Evolutionary conservation across 345 rosid genomes (phyloP).

Genomic region (Populus euphratica): DNA sequence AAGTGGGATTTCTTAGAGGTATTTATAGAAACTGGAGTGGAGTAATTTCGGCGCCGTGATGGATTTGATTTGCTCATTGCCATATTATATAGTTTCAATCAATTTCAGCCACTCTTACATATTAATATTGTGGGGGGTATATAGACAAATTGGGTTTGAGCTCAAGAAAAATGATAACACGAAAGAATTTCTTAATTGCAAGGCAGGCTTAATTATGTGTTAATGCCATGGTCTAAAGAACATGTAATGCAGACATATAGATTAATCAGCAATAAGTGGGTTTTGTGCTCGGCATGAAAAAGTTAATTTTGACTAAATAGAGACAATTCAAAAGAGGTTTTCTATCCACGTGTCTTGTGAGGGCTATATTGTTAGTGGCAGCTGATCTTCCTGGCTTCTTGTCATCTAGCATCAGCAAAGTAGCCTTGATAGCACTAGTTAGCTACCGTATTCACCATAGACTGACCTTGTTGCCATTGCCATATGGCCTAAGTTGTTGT

Average conservation of each 20-base stretch:
- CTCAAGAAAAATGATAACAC: neutral
- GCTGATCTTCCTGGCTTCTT: neutral
- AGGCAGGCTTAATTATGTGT: neutral
- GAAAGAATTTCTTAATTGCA: neutral
- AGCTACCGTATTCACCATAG: neutral
- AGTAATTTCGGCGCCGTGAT: conserved; percentile 10
- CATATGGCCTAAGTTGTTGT: no score
- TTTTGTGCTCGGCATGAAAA: neutral
- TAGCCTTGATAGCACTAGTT: neutral
- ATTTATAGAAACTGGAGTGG: neutral
- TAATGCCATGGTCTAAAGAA: neutral
- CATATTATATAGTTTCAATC: neutral
- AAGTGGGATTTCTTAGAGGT: neutral
- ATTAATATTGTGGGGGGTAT: neutral
- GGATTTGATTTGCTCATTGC: neutral
- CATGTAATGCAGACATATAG: neutral
- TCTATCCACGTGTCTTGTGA: neutral
- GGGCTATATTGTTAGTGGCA: neutral
- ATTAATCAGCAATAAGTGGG: neutral
- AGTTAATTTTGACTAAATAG: neutral
- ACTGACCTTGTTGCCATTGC: neutral
- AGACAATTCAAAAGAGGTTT: neutral
- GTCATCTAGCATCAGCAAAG: neutral
- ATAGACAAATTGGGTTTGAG: no score
- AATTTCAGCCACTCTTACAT: neutral